Percentiles rank a stretch among this genome's conserved stretches.
Evolutionary conservation across 257 asterid species (phyloP).

Genomic region (Striga asiatica): DNA sequence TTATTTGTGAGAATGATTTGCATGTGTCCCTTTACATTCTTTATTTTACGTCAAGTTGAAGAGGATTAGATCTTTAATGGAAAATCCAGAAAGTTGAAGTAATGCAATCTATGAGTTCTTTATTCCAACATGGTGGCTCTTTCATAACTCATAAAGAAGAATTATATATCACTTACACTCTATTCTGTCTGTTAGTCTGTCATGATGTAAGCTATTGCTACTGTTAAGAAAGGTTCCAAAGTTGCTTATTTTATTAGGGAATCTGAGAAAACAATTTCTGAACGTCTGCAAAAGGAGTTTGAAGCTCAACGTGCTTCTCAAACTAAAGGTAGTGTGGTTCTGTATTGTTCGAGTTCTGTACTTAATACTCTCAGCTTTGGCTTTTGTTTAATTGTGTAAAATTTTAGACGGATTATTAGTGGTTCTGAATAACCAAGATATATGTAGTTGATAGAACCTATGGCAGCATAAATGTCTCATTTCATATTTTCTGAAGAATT

Average conservation of each 20-base stretch:
- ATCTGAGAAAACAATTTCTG: slow-evolving; percentile 60
- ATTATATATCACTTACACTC: not conserved
- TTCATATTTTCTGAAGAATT: not conserved
- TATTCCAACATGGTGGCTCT: not conserved
- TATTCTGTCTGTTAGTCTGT: not conserved
- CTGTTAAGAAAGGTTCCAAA: slow-evolving; percentile 5
- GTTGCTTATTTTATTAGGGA: slow-evolving; percentile 36
- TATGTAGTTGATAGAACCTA: no score
- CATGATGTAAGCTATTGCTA: not conserved
- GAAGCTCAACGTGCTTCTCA: slow-evolving; percentile 61
- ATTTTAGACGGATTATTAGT: no score
- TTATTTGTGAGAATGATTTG: not conserved
- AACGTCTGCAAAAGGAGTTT: slow-evolving; percentile 66
- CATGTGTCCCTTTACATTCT: not conserved
- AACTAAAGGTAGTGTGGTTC: slow-evolving; percentile 43
- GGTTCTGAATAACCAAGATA: no score
- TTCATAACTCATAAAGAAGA: not conserved
- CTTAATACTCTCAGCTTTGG: not conserved
- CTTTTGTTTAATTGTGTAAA: not conserved
- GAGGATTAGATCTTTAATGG: not conserved
- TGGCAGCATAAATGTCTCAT: no score
- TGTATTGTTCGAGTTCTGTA: not conserved
- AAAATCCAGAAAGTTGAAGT: not conserved
- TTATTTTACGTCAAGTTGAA: not conserved
- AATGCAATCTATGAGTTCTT: not conserved